phyloP scores from a whole-genome alignment of 1,284 basidiomycete genomes.

The Coniophora puteana region DNA sequence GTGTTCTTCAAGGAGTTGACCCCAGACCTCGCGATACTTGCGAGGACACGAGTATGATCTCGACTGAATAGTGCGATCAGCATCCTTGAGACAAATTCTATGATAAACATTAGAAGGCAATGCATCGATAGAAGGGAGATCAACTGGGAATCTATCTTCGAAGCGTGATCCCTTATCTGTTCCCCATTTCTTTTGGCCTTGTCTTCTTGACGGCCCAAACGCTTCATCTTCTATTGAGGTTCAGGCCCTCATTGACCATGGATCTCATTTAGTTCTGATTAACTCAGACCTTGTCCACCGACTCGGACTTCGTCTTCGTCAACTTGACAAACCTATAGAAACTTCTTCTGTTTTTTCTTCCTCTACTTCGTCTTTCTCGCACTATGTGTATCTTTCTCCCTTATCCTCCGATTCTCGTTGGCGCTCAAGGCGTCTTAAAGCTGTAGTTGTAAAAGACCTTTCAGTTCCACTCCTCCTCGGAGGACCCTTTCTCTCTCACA shows the following conservation, averaged over 20 bases:
- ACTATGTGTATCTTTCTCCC: too few species aligned
- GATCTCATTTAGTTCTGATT: conserved; percentile 12
- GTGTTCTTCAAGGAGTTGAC: conserved; percentile 23
- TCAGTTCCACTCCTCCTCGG: too few species aligned
- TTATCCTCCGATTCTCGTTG: too few species aligned
- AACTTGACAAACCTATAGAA: neutral
- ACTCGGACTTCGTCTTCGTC: neutral
- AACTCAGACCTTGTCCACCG: neutral
- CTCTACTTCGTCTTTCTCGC: too few species aligned
- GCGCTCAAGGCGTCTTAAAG: too few species aligned
- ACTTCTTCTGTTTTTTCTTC: too few species aligned
- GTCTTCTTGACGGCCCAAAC: conserved; percentile 9
- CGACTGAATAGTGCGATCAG: conserved; percentile 12
- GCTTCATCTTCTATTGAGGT: neutral
- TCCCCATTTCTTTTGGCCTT: conserved; percentile 8
- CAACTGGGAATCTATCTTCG: neutral
- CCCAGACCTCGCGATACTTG: conserved; percentile 25
- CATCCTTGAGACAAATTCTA: conserved; percentile 18
- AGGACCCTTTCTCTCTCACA: too few species aligned
- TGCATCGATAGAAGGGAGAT: neutral
- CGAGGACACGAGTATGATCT: conserved; percentile 19
- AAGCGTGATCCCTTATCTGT: conserved; percentile 1
- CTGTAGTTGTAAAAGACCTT: too few species aligned
- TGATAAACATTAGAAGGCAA: conserved; percentile 9
- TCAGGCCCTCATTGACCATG: conserved; percentile 14